Evolutionary conservation across 2,329 filamentous ascomycete genomes (phyloP), one percentile per base, ranked within the genome.

Genomic region (Aureobasidium sp.): DNA sequence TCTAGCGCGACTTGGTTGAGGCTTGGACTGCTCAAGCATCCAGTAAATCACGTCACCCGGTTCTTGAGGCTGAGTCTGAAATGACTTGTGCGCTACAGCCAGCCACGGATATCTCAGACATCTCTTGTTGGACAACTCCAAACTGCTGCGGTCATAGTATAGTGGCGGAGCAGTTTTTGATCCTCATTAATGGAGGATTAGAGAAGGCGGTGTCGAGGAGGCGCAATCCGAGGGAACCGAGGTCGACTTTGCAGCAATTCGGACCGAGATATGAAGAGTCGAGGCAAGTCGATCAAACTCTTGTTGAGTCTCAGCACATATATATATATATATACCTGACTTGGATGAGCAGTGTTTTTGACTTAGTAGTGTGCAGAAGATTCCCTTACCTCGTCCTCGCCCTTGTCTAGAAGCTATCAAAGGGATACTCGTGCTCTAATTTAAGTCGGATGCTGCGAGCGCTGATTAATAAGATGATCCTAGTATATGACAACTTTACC

Each of bases 1-100:
- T 62, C 60, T 62, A 62, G 60, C 60, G 60, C 32, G 48, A 21
- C 25, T 47, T 55, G 34, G n/a, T 16, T 25, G 48, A 61, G 59
- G 59, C 59, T 61, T 53, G 36, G 57, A 60, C 57, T n/a, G 16
- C 11, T 37, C 32, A 60, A 60, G 57, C 57, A 58, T 37, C 5
- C 13, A 30, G 39, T 25, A 5, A 21, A 9, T 11, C 16, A 16
- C 37, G 51, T 55, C 51, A 55, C 39, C n/a, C 1, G 9, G 10
- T n/a, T 29, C 16, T 21, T 10, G 21, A 32, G 27, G 37, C 37
- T 32, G n/a, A 44, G 39, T 27, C 27, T 32, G 6, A 3, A 8
- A 25, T n/a, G 2, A 9, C 11, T 25, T 34, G 37, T 34, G 7
- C 2, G 13, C 16, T 8, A 30, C 13, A 27, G 25, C 9, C 13